A percentile compares a stretch with the other conserved stretches of the same genome.
Evolutionary conservation across 1,284 basidiomycete species (phyloP).

Genomic region (Cryptococcus floricola): DNA sequence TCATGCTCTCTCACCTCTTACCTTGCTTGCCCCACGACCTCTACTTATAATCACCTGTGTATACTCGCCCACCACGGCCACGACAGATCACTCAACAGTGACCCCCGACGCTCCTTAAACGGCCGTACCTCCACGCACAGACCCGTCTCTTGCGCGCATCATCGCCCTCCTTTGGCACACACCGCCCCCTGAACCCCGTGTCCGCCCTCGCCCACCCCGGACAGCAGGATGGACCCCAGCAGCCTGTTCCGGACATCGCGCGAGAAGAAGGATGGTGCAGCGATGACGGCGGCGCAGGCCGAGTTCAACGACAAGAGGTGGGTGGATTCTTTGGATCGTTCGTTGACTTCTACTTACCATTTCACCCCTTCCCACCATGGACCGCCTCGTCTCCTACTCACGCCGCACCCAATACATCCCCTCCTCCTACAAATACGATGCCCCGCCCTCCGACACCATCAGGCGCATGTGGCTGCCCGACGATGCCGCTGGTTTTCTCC

Average conservation of each 20-base stretch:
- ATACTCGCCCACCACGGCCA: too few relatives aligned
- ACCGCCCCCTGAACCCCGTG: background rate
- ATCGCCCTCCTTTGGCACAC: background rate
- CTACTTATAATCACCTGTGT: too few relatives aligned
- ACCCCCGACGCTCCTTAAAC: too few relatives aligned
- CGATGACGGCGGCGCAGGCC: conserved; percentile 74
- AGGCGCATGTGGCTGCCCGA: conserved; percentile 50
- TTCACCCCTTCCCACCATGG: conserved; percentile 1
- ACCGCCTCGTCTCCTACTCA: conserved; percentile 10
- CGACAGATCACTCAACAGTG: too few relatives aligned
- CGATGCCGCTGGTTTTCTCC: conserved; percentile 39
- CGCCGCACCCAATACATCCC: conserved; percentile 3
- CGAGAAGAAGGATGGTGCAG: conserved; percentile 10
- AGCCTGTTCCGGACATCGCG: conserved; percentile 13
- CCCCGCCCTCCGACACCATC: conserved; percentile 5
- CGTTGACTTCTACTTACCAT: background rate
- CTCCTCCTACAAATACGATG: conserved; percentile 8
- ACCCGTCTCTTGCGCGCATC: background rate
- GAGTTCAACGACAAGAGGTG: conserved; percentile 93
- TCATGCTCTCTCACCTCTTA: too few relatives aligned
- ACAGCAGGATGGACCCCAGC: conserved; percentile 35
- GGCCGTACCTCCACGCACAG: too few relatives aligned
- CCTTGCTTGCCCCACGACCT: too few relatives aligned
- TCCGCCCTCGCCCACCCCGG: background rate
- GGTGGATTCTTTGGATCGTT: conserved; percentile 11